Percentiles rank a stretch among this genome's conserved stretches.
Evolutionary conservation across 139 green algal species (phyloP).

Genomic region (Bryopsis sp.): DNA sequence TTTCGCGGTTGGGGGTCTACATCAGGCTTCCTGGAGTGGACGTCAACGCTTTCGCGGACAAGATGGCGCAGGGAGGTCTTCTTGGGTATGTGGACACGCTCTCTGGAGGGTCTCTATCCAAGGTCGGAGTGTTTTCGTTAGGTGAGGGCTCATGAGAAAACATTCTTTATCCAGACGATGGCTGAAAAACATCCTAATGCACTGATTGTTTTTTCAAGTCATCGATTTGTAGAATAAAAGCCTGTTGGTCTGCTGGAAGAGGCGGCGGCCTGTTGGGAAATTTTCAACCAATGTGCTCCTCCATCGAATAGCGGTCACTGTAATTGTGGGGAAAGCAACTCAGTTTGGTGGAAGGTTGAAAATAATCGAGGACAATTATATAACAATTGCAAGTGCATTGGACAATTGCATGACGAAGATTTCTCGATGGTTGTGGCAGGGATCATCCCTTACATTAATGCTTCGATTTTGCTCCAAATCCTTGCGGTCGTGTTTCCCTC

Average conservation of each 20-base stretch:
- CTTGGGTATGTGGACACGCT: slow-evolving; percentile 92
- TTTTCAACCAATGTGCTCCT: no score
- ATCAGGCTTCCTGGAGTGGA: slow-evolving; percentile 86
- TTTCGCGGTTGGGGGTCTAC: slow-evolving; percentile 89
- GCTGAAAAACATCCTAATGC: no score
- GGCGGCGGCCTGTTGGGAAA: no score
- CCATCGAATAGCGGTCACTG: no score
- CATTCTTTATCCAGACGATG: background rate
- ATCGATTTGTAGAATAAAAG: no score
- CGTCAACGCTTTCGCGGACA: slow-evolving; percentile 66
- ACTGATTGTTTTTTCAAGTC: no score
- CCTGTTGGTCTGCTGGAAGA: no score
- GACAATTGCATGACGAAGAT: no score
- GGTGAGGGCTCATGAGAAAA: slow-evolving; percentile 23
- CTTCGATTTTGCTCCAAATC: slow-evolving; percentile 89
- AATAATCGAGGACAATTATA: no score
- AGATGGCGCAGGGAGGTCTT: slow-evolving; percentile 58
- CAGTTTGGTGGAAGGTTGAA: no score
- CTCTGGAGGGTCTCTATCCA: slow-evolving; percentile 60
- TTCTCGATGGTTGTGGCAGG: slow-evolving; percentile 19
- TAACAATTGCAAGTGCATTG: no score
- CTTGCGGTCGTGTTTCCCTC: slow-evolving; percentile 73
- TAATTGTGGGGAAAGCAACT: no score
- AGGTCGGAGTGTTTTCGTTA: slow-evolving; percentile 93
- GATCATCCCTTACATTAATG: slow-evolving; percentile 99